phyloP scores from a whole-genome alignment of 192 early-diverging fungal genomes.

The Podila epigama region DNA sequence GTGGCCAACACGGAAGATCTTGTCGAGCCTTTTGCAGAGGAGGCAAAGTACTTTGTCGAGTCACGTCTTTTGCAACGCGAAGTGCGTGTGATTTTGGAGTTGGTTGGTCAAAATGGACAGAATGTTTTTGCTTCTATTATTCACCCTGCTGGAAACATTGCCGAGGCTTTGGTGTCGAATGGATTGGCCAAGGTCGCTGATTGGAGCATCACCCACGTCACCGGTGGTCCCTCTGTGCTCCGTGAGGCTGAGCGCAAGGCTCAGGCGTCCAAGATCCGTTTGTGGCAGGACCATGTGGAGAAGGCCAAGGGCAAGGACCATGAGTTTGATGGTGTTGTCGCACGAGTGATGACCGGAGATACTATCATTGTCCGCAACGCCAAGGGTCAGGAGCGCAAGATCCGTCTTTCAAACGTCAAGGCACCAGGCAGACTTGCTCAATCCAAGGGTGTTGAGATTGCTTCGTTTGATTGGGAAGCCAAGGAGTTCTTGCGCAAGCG shows the following conservation, averaged over 20 bases:
- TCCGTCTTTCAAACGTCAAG: slow-evolving; percentile 45
- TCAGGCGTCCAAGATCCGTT: slow-evolving; percentile 79
- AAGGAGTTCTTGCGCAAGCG: slow-evolving; percentile 88
- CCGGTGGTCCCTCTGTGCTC: slow-evolving; percentile 72
- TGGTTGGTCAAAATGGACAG: slow-evolving; percentile 67
- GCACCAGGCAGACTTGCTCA: slow-evolving; percentile 39
- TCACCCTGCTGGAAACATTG: slow-evolving; percentile 92
- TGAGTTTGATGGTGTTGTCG: slow-evolving; percentile 61
- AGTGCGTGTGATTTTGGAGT: slow-evolving; percentile 86
- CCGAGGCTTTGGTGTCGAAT: slow-evolving; percentile 80
- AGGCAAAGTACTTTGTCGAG: slow-evolving; percentile 94
- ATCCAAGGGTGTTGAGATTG: slow-evolving; percentile 73
- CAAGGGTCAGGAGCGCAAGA: slow-evolving; percentile 45
- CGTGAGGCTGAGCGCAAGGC: slow-evolving; percentile 81
- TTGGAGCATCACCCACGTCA: slow-evolving; percentile 82
- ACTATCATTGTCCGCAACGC: slow-evolving; percentile 55
- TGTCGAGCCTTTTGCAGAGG: slow-evolving; percentile 91
- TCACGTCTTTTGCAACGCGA: slow-evolving; percentile 89
- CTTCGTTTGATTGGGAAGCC: slow-evolving; percentile 86
- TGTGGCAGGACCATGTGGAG: slow-evolving; percentile 86
- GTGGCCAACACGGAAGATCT: slow-evolving; percentile 73
- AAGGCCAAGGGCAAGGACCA: slow-evolving; percentile 57
- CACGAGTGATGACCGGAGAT: slow-evolving; percentile 63
- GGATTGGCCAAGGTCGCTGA: slow-evolving; percentile 90
- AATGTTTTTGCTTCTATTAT: slow-evolving; percentile 80